Base-by-base conservation (phyloP, 2,329 filamentous ascomycete species). In the Fusarium buharicum region DNA sequence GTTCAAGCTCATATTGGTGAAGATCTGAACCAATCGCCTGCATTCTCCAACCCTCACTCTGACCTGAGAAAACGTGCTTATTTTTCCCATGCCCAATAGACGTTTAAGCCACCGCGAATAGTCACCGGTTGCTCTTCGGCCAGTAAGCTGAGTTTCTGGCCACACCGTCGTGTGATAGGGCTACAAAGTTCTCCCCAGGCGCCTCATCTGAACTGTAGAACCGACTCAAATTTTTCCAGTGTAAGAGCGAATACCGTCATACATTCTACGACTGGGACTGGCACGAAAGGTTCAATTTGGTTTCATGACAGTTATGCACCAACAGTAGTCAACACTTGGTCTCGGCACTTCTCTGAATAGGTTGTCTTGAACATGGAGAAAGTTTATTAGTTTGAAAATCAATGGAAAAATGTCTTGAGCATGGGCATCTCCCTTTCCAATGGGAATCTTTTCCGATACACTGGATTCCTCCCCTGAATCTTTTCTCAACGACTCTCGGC, bases 131-230 rank as follows among this genome's bases (percentile, higher is more conserved):
- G 11, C 37, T 17, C 13, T 50, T 30, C 27, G 9, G 14, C 34
- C 22, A 14, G 16, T n/a, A 16, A n/a, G 22, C 14, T 34, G 53
- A 55, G 36, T 14, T 48, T 48, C n/a, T 39, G 36, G 20, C 55
- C 41, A 43, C 41, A n/a, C 27, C 24, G 16, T 33, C 24, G 7
- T 43, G 36, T 59, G 56, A 59, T 59, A 59, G 55, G 56, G 7
- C 24, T 18, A 37, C 11, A 28, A 59, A 59, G 56, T 59, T 59
- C 56, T 38, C 5, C 9, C 6, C 12, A 4, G 30, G 14, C 31
- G 49, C 27, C n/a, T 16, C 28, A 30, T 24, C 11, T 16, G 39
- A 24, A 55, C 20, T 31, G 13, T 38, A 43, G 6, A 20, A 18
- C 43, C 33, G 13, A 27, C 17, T n/a, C 22, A 24, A 11, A 18